Base-by-base conservation (phyloP, 2,329 filamentous ascomycete genomes). In the Paecilomyces dactylethromorphus region DNA sequence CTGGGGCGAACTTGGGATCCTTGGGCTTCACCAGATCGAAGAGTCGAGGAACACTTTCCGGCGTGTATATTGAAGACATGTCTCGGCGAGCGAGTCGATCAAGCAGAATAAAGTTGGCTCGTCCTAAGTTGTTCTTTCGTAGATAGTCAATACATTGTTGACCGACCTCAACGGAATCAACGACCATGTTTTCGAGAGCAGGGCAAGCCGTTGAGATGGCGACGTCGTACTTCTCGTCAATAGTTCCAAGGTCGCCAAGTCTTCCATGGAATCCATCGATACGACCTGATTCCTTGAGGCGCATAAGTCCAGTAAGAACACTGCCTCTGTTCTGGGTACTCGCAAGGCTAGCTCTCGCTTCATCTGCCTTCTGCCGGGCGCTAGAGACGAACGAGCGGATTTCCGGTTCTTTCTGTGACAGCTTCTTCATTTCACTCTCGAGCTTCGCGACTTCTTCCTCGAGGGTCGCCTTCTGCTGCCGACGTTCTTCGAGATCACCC, bases 91-190 rank as follows among this genome's bases (percentile, higher is more conserved):
- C 86, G 54, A 97, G 80, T 70, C 93, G 92, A 74, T 99, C 91
- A 15, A 99, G 82, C 65, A 94, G 90, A 68, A 99, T 97, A 73
- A 99, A 97, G 77, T 97, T 97, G 60, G 92, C 94, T 67, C 95
- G 87, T 12, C 94, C 94, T 3, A 99, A 86, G 66, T 97, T 97
- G 68, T 96, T 99, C 81, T 97, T 99, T 58, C 94, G 87, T 12
- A 99, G 82, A 69, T 99, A 94, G 70, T 97, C 94, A 63, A 99
- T 97, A 74, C 95, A 99, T 72, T 97, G 92, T 74, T 99, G 94
- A 63, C 92, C 94, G 59, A 92, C 90, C 68, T 97, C 94, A 13
- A 97, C 93, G 0, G 91, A 92, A 68, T 97, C 94, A 0, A 96
- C 96, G 10, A 99, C 93, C 75, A 99, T 92, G 70, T 97, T 96